phyloP scores from a whole-genome alignment of 768 basidiomycete species.

The Amyloporia xantha region DNA sequence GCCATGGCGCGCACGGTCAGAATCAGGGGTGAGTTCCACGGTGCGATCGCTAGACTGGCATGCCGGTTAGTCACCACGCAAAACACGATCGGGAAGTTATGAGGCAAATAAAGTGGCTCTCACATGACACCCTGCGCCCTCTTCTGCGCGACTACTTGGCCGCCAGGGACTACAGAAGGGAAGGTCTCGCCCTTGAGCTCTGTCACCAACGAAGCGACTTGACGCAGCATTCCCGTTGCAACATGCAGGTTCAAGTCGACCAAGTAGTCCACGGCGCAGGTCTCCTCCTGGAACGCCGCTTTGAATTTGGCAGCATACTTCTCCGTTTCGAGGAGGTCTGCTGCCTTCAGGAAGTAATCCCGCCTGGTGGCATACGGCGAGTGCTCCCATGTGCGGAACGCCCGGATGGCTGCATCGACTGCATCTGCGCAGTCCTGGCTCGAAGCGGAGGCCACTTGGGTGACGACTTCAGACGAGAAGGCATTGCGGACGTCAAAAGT shows the following conservation, averaged over 20 bases:
- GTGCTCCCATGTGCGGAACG: slow-evolving; percentile 43
- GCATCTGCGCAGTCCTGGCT: slow-evolving; percentile 26
- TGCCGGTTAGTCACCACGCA: too few species aligned
- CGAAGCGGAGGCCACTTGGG: slow-evolving; percentile 38
- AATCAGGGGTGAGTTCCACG: slow-evolving; percentile 49
- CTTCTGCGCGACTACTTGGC: slow-evolving; percentile 33
- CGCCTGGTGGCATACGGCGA: slow-evolving; percentile 31
- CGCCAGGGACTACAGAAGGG: slow-evolving; percentile 38
- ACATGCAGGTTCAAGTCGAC: slow-evolving; percentile 21
- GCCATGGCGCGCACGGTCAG: slow-evolving; percentile 42
- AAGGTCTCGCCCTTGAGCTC: slow-evolving; percentile 38
- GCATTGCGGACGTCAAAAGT: slow-evolving; percentile 44
- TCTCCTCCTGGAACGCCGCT: slow-evolving; percentile 32
- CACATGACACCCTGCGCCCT: slow-evolving; percentile 49
- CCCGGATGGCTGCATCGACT: slow-evolving; percentile 37
- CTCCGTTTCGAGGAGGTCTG: slow-evolving; percentile 37
- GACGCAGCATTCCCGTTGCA: slow-evolving; percentile 23
- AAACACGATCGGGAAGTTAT: neutral
- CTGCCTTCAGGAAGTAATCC: slow-evolving; percentile 41
- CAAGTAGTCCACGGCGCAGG: slow-evolving; percentile 23
- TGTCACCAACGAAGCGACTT: slow-evolving; percentile 29
- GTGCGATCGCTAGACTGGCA: slow-evolving; percentile 45
- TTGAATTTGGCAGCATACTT: slow-evolving; percentile 32
- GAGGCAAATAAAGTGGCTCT: slow-evolving; percentile 20
- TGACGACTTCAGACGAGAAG: slow-evolving; percentile 34